phyloP scores from a whole-genome alignment of 2,329 filamentous ascomycete species.

The Cephalotrichum gorgonifer region DNA sequence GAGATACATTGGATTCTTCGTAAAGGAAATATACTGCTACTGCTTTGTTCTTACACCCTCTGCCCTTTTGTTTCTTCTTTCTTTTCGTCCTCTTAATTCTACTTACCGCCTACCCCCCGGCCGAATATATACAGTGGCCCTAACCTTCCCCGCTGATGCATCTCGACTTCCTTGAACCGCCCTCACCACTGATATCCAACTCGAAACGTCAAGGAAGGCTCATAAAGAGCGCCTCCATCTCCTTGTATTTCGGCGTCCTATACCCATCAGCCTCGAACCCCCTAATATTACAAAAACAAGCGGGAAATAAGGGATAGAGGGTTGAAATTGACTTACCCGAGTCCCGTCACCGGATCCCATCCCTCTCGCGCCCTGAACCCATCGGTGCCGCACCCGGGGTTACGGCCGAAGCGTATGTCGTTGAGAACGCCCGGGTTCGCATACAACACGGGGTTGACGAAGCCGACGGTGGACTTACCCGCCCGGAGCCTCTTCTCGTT shows the following conservation, averaged over 20 bases:
- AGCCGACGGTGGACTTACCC: constrained; percentile 24
- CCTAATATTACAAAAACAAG: too few species aligned
- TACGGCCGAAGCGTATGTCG: constrained; percentile 15
- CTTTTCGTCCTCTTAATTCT: too few species aligned
- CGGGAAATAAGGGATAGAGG: too few species aligned
- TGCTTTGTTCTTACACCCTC: too few species aligned
- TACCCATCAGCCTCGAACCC: not conserved
- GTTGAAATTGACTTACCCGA: constrained; percentile 11
- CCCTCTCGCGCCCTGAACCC: constrained; percentile 14
- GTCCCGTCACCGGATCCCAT: constrained; percentile 17
- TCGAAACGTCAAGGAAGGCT: constrained; percentile 1
- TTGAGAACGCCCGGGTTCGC: constrained; percentile 10
- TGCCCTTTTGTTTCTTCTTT: too few species aligned
- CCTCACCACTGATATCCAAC: too few species aligned
- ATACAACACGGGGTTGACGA: constrained; percentile 23
- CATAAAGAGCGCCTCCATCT: constrained; percentile 10
- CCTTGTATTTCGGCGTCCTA: constrained; percentile 10
- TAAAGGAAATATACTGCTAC: too few species aligned
- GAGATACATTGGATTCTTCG: too few species aligned
- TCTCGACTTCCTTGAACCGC: too few species aligned
- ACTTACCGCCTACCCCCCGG: too few species aligned
- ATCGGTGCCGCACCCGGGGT: constrained; percentile 15
- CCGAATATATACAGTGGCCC: too few species aligned
- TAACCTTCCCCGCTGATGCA: not conserved
- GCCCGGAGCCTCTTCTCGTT: constrained; percentile 23